Evolutionary conservation across 306 rosid genomes (phyloP).

Genomic region (Cucurbita maxima): DNA sequence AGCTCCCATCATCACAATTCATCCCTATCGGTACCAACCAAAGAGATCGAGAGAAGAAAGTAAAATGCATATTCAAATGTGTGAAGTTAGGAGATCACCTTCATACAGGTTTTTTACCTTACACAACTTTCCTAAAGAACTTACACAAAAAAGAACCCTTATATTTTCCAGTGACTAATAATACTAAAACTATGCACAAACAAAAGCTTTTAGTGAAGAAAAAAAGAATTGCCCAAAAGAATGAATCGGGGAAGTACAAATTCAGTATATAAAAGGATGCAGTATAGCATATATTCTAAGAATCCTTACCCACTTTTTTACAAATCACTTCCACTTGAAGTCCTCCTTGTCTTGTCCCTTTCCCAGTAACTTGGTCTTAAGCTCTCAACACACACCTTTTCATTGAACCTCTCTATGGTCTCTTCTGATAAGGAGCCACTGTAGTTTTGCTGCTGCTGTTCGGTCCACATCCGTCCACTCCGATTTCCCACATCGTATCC

Average conservation of each 20-base stretch:
- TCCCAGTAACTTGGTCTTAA: conserved; percentile 48
- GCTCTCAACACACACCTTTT: conserved; percentile 56
- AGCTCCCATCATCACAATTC: background rate
- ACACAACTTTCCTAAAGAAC: conserved; percentile 28
- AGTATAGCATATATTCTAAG: background rate
- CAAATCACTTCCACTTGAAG: conserved; percentile 38
- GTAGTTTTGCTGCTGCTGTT: conserved; percentile 28
- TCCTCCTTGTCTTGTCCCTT: conserved; percentile 40
- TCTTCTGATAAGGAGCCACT: conserved; percentile 47
- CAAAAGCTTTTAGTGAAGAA: conserved; percentile 12
- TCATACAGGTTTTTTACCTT: background rate
- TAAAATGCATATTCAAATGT: background rate
- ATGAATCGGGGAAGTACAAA: conserved; percentile 8
- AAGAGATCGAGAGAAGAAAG: background rate
- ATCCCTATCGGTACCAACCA: background rate
- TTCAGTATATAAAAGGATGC: conserved; percentile 4
- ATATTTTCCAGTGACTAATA: conserved; percentile 21
- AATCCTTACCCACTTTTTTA: conserved; percentile 13
- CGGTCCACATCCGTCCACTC: conserved; percentile 65
- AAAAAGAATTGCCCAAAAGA: conserved; percentile 15
- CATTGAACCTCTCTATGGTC: conserved; percentile 45
- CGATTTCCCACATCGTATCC: conserved; percentile 64
- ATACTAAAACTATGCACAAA: conserved; percentile 40
- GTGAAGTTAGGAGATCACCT: background rate
- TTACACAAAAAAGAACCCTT: conserved; percentile 16